Evolutionary conservation across 2,329 filamentous ascomycete species (phyloP), one percentile per base, ranked within the genome.

Genomic region (Hymenoscyphus fructigenus): DNA sequence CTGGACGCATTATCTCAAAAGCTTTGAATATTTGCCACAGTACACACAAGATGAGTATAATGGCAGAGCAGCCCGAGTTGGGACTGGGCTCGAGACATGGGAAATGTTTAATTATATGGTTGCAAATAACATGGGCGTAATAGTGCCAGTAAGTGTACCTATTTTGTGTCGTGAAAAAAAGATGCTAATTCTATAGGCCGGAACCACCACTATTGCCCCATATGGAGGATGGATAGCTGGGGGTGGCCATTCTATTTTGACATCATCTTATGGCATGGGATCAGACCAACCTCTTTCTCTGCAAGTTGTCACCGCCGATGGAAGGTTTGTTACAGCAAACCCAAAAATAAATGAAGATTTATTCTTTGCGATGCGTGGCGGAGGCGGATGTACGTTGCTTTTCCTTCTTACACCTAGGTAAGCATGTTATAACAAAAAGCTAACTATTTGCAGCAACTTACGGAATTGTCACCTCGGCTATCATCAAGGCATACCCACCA

Each of bases 401-500:
- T 57, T 57, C 9, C 5, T 14, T 14, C 3, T 5, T 14, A 23
- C 26, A n/a, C n/a, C n/a, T n/a, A n/a, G n/a, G n/a, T n/a, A n/a
- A n/a, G n/a, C 26, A 38, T 53, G 9, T 53, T 5, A 44, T 17
- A 53, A 2, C 4, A 23, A 53, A 53, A 14, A 26, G 47, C 47
- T 53, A 53, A 53, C 12, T 53, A 14, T 23, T 2, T 14, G 47
- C 20, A 53, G 47, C 47, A 3, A 66, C 66, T n/a, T 70, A 59
- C 17, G 68, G 66, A 34, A 55, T 68, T 26, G 62, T 69, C 3
- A 67, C 64, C 1, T 85, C 83, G 0, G 76, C 87, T 55, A 87
- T 85, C 0, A 72, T 84, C 14, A 82, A 82, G 65, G 82, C 83
- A 0, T 78, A 85, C 69, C 78, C 80, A 0, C 79, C 79, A 2